These are phyloP conservation scores for Fusarium mangiferae DNA, from an alignment of 2,329 filamentous ascomycete genomes.

Conservation along the genomic window DNA sequence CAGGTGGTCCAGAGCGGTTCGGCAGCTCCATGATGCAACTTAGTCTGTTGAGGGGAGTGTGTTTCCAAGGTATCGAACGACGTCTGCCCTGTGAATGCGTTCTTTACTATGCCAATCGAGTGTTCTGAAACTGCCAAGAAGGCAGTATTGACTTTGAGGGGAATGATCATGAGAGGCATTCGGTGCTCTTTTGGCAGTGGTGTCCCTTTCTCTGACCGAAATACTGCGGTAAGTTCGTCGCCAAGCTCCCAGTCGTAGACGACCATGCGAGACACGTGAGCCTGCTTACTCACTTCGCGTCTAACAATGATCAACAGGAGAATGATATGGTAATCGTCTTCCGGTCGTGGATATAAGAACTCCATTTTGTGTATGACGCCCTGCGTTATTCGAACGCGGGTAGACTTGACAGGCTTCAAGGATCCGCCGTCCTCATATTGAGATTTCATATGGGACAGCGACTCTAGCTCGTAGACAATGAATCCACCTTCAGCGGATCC, in stretches of 20 bases:
- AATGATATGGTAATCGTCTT: slow-evolving; percentile 77
- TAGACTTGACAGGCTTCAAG: slow-evolving; percentile 67
- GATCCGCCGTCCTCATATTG: slow-evolving; percentile 58
- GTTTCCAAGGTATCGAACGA: slow-evolving; percentile 59
- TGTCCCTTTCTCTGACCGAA: slow-evolving; percentile 60
- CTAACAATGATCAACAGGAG: slow-evolving; percentile 72
- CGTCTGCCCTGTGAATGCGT: slow-evolving; percentile 63
- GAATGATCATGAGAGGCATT: slow-evolving; percentile 76
- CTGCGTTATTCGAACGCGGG: slow-evolving; percentile 60
- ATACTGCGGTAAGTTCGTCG: slow-evolving; percentile 57
- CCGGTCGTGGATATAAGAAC: slow-evolving; percentile 78
- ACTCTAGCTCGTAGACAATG: slow-evolving; percentile 75
- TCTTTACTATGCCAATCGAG: slow-evolving; percentile 66
- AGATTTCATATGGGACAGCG: slow-evolving; percentile 60
- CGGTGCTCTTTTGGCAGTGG: slow-evolving; percentile 62
- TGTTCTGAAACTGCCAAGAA: slow-evolving; percentile 75
- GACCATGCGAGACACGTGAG: slow-evolving; percentile 58
- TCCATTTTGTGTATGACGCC: slow-evolving; percentile 88
- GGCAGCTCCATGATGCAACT: slow-evolving; percentile 58
- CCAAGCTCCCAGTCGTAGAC: slow-evolving; percentile 71
- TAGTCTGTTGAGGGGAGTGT: slow-evolving; percentile 53
- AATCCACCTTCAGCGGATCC: slow-evolving; percentile 77
- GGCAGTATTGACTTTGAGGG: slow-evolving; percentile 74
- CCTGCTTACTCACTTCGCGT: slow-evolving; percentile 47
- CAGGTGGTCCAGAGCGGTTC: slow-evolving; percentile 82